Evolutionary conservation across 495 filamentous ascomycete species (phyloP).

Genomic region (Trichoderma orchidacearum): DNA sequence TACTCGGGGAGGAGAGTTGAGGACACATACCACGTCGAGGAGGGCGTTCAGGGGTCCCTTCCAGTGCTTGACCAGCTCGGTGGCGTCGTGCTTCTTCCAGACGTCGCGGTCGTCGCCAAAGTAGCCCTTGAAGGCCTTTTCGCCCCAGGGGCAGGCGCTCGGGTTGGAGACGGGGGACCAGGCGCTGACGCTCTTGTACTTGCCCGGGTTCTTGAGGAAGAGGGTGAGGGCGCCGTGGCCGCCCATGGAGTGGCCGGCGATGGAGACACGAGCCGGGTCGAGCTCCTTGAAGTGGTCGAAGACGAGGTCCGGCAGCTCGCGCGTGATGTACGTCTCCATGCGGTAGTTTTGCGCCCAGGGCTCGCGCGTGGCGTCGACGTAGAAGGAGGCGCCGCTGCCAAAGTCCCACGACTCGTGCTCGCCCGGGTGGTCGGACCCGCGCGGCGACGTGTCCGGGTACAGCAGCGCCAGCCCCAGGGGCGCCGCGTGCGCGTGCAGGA

Average conservation of each 20-base stretch:
- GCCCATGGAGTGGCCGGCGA: conserved; percentile 92
- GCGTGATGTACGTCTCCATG: conserved; percentile 84
- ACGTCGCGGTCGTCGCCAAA: conserved; percentile 53
- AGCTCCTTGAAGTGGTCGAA: conserved; percentile 51
- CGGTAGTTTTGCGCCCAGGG: conserved; percentile 67
- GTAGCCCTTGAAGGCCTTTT: conserved; percentile 90
- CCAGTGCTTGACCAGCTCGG: conserved; percentile 70
- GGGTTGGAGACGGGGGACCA: conserved; percentile 93
- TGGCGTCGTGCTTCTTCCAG: conserved; percentile 88
- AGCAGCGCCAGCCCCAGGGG: conserved; percentile 72
- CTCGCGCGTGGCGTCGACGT: conserved; percentile 71
- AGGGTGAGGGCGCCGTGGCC: conserved; percentile 89
- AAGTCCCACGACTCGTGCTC: conserved; percentile 85
- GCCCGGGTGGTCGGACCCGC: conserved; percentile 63
- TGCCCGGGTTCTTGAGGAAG: conserved; percentile 78
- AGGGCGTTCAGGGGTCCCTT: conserved; percentile 55
- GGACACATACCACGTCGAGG: conserved; percentile 59
- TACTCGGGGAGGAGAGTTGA: background rate
- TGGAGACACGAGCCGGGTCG: conserved; percentile 53
- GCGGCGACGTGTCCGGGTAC: conserved; percentile 89
- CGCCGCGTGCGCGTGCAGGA: conserved; percentile 74
- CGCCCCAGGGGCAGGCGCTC: conserved; percentile 73
- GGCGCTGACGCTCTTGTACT: conserved; percentile 75
- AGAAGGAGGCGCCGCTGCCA: conserved; percentile 83
- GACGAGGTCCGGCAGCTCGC: conserved; percentile 65